Evolutionary conservation across 2,329 filamentous ascomycete genomes (phyloP).

Genomic region (Magnaporthales sp.): DNA sequence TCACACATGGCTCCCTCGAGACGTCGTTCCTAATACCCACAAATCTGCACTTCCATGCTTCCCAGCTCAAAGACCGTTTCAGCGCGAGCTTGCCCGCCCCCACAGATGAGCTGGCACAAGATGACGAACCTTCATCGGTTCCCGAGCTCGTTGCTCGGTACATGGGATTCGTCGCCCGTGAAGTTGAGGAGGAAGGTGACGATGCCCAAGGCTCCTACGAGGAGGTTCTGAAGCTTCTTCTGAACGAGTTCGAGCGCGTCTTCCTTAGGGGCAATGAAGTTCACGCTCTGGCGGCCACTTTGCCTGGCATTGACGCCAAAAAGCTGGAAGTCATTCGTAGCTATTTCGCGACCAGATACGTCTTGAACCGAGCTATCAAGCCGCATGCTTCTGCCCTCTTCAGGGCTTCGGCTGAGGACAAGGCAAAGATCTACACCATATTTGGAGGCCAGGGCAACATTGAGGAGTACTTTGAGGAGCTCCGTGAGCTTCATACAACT

Average conservation of each 20-base stretch:
- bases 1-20: constrained; percentile 91
- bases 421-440: constrained; percentile 82
- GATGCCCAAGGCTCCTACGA: constrained; percentile 80
- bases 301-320: constrained; percentile 88
- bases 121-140: constrained; percentile 97
- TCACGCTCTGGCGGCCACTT: constrained; percentile 74
- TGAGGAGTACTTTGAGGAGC: constrained; percentile 98
- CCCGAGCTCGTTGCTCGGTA: constrained; percentile 89
- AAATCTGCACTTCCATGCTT: constrained; percentile 89
- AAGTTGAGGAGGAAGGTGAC: constrained; percentile 90
- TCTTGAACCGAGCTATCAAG: constrained; percentile 77
- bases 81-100: constrained; percentile 74
- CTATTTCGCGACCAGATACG: constrained; percentile 85
- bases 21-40: constrained; percentile 94
- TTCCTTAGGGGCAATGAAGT: constrained; percentile 95
- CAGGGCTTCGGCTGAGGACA: constrained; percentile 75
- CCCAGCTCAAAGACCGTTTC: constrained; percentile 89
- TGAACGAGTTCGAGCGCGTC: constrained; percentile 93
- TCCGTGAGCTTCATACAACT: constrained; percentile 82
- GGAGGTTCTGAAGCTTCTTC: constrained; percentile 82
- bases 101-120: constrained; percentile 94
- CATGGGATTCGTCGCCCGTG: constrained; percentile 78
- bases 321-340: constrained; percentile 82
- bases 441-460: constrained; percentile 98
- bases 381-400: constrained; percentile 90